Evolutionary conservation across 768 basidiomycete species (phyloP).

Genomic region (Pilatotrama ljubarskyi): DNA sequence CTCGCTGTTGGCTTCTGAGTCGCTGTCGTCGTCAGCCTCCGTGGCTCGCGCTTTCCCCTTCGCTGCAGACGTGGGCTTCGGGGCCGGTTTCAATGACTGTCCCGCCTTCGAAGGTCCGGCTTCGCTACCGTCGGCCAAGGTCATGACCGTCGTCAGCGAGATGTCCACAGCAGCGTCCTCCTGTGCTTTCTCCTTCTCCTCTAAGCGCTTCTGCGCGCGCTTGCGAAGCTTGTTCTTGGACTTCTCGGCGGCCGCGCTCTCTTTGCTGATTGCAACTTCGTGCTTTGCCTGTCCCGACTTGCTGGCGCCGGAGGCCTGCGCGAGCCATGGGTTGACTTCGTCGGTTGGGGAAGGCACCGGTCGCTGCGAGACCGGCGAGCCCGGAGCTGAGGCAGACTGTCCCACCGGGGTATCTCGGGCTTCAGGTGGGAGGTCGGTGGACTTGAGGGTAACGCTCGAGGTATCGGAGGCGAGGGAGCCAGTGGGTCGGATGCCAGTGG

Average conservation of each 20-base stretch:
- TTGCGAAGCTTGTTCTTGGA: slow-evolving; percentile 78
- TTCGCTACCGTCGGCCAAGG: slow-evolving; percentile 10
- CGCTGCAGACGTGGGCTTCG: background rate
- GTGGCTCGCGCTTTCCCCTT: background rate
- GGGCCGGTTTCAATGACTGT: slow-evolving; percentile 20
- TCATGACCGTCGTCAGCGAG: slow-evolving; percentile 53
- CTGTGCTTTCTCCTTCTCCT: slow-evolving; percentile 55
- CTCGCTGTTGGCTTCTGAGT: slow-evolving; percentile 63
- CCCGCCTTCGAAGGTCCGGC: slow-evolving; percentile 19
- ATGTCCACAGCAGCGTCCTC: slow-evolving; percentile 86
- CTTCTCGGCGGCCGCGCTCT: slow-evolving; percentile 59
- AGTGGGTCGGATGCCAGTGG: slow-evolving; percentile 22
- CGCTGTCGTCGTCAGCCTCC: slow-evolving; percentile 34
- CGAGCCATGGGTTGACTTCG: slow-evolving; percentile 80
- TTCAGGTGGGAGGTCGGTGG: slow-evolving; percentile 49
- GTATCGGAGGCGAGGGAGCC: slow-evolving; percentile 51
- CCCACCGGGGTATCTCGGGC: slow-evolving; percentile 16
- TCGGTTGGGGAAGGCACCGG: slow-evolving; percentile 20
- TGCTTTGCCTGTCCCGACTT: slow-evolving; percentile 72
- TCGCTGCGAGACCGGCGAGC: slow-evolving; percentile 23
- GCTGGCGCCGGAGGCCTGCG: slow-evolving; percentile 33
- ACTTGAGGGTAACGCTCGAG: slow-evolving; percentile 69
- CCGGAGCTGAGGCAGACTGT: slow-evolving; percentile 18
- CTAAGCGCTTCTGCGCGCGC: slow-evolving; percentile 51
- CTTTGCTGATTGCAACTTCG: slow-evolving; percentile 68